Conservation (phyloP, 1,284 basidiomycete genomes). For the Papiliotrema flavescens region DNA sequence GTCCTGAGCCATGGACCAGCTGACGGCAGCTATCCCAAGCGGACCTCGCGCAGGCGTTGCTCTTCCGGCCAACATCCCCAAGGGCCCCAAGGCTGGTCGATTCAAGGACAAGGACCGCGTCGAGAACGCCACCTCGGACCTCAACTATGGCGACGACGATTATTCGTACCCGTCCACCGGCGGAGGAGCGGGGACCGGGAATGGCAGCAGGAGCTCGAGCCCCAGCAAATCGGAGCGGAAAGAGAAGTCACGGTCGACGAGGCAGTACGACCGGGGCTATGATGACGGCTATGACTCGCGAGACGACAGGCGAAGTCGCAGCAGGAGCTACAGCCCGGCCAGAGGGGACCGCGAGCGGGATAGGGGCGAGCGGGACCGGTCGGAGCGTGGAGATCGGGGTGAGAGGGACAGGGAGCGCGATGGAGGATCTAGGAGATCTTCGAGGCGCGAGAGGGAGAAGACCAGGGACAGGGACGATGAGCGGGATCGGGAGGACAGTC, state of each 20-base stretch:
- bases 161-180: neutral
- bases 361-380: slow-evolving; percentile 6
- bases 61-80: slow-evolving; percentile 14
- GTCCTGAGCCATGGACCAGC: too few relatives aligned
- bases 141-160: slow-evolving; percentile 38
- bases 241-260: neutral
- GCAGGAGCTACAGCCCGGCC: slow-evolving; percentile 4
- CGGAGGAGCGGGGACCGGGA: neutral
- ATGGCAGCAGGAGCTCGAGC: neutral
- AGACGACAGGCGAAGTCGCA: slow-evolving; percentile 5
- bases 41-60: slow-evolving; percentile 33
- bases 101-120: slow-evolving; percentile 46
- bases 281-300: slow-evolving; percentile 10
- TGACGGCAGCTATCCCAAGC: slow-evolving; percentile 29
- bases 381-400: slow-evolving; percentile 9
- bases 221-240: slow-evolving; percentile 5
- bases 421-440: slow-evolving; percentile 1
- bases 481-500: slow-evolving; percentile 4
- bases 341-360: slow-evolving; percentile 2
- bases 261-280: slow-evolving; percentile 12
- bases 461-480: slow-evolving; percentile 6
- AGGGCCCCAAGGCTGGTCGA: slow-evolving; percentile 37
- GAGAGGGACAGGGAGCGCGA: slow-evolving; percentile 7
- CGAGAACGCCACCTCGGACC: slow-evolving; percentile 18
- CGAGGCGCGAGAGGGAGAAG: slow-evolving; percentile 2